Evolutionary conservation across 163 green algal species (phyloP).

Genomic region (Coccomyxa subellipsoidea): DNA sequence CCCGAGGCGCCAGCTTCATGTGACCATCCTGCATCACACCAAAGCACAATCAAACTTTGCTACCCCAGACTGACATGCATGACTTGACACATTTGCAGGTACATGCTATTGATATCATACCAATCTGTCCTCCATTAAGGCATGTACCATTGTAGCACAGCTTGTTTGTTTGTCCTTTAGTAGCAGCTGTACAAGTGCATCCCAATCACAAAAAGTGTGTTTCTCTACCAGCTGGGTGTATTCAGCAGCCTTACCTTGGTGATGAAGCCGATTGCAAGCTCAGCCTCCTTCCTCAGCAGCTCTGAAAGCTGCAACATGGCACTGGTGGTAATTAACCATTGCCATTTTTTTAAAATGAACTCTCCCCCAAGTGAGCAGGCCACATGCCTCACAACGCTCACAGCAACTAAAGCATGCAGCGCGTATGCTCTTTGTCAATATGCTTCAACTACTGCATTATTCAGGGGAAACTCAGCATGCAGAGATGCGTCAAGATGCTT

Average conservation of each 20-base stretch:
- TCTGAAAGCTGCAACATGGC: conserved; percentile 22
- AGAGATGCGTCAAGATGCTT: no score
- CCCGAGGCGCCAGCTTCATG: conserved; percentile 17
- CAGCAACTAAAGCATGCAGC: no score
- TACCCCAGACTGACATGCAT: no score
- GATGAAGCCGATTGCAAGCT: conserved; percentile 34
- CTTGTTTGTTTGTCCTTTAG: background rate
- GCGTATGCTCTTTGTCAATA: no score
- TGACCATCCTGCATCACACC: background rate
- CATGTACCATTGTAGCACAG: background rate
- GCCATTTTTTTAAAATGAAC: background rate
- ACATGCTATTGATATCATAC: no score
- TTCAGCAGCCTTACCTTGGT: background rate
- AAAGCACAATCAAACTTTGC: background rate
- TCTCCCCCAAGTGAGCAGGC: no score
- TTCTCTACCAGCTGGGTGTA: background rate
- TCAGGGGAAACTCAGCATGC: no score
- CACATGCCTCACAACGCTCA: no score
- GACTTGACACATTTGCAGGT: no score
- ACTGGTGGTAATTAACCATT: background rate
- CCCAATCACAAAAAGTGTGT: background rate
- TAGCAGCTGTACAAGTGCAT: background rate
- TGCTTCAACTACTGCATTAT: no score
- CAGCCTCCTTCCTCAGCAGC: conserved; percentile 13
- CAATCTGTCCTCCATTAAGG: no score